Percentiles rank a stretch among this genome's conserved stretches.
phyloP scores from a whole-genome alignment of 2,329 filamentous ascomycete genomes.

The Arthrobotrys iridis region DNA sequence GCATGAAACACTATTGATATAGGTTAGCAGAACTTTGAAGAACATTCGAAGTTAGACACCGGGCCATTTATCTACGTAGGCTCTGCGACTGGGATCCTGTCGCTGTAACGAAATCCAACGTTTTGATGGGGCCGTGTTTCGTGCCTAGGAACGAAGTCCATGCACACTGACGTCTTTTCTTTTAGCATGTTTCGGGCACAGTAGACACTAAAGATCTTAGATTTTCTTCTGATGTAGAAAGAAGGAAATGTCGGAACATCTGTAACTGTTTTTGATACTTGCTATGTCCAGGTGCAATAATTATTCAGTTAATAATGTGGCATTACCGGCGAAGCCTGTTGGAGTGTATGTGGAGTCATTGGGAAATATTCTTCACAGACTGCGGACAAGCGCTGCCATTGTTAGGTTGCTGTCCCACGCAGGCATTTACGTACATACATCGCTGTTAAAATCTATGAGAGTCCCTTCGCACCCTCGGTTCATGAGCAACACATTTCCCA shows the following conservation, averaged over 20 bases:
- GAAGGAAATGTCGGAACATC: neutral
- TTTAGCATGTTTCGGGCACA: neutral
- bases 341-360: conserved; percentile 11
- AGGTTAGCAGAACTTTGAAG: conserved; percentile 1
- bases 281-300: neutral
- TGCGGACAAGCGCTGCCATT: conserved; percentile 11
- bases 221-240: neutral
- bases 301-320: neutral
- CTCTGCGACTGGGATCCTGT: conserved; percentile 25
- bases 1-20: neutral
- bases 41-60: conserved; percentile 9
- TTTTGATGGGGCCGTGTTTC: conserved; percentile 8
- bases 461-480: neutral
- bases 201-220: neutral
- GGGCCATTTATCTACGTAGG: conserved; percentile 24
- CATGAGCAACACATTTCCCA: conserved; percentile 38
- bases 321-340: neutral
- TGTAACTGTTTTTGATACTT: neutral
- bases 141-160: conserved; percentile 7
- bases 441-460: conserved; percentile 22
- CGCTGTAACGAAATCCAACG: conserved; percentile 43
- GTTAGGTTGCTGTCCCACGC: conserved; percentile 17
- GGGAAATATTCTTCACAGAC: neutral
- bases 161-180: conserved; percentile 42
- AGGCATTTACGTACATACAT: conserved; percentile 28